Evolutionary conservation across 306 rosid species (phyloP).

Genomic region (Sicyos baderoa): DNA sequence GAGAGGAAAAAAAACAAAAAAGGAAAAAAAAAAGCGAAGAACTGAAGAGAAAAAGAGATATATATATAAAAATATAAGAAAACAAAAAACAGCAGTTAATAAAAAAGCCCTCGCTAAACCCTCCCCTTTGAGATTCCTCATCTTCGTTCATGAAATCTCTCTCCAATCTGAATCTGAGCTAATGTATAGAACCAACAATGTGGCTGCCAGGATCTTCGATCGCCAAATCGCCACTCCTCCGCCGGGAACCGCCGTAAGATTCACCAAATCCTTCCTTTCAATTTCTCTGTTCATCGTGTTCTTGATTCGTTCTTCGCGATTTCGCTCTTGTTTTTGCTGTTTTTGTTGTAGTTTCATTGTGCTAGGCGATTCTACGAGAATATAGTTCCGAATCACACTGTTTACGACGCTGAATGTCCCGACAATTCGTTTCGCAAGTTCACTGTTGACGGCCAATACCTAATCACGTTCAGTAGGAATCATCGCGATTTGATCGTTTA

Average conservation of each 20-base stretch:
- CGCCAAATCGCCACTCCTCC: conserved; percentile 81
- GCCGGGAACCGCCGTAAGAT: conserved; percentile 69
- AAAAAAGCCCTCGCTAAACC: neutral
- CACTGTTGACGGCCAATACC: conserved; percentile 93
- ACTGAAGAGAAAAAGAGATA: too few species aligned
- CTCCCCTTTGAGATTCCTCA: neutral
- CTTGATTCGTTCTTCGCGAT: neutral
- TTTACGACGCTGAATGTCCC: conserved; percentile 84
- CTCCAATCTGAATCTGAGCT: conserved; percentile 10
- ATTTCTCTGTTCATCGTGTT: neutral
- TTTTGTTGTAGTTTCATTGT: conserved; percentile 72
- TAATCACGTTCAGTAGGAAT: conserved; percentile 80
- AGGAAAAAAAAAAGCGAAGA: neutral
- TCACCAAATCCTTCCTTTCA: conserved; percentile 14
- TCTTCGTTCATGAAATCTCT: neutral
- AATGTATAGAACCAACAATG: conserved; percentile 71
- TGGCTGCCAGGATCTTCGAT: conserved; percentile 69
- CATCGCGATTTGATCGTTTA: conserved; percentile 71
- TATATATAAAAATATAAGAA: neutral
- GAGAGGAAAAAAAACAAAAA: neutral
- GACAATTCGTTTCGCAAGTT: conserved; percentile 82
- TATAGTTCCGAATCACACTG: conserved; percentile 73
- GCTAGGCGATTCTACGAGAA: conserved; percentile 85
- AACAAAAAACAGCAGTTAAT: neutral
- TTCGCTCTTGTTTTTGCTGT: conserved; percentile 39